Conservation (phyloP, 2,329 filamentous ascomycete genomes). For the Pseudocercospora eumusae region DNA sequence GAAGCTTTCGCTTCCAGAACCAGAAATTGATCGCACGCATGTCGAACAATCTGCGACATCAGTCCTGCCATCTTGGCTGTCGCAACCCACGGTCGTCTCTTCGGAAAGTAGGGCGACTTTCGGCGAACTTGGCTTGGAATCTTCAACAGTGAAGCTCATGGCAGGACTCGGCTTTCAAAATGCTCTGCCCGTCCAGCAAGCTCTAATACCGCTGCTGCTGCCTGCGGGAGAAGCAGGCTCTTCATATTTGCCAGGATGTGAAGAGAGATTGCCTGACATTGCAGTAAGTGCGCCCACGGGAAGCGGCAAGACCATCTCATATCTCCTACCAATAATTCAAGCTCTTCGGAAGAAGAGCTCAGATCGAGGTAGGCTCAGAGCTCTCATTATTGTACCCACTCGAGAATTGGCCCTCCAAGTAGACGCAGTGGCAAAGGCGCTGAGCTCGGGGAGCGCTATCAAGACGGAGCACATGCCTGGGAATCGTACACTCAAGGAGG, state of each 20-base stretch:
- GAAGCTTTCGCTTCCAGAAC: slow-evolving; percentile 56
- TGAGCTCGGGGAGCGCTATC: slow-evolving; percentile 68
- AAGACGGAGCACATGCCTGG: slow-evolving; percentile 82
- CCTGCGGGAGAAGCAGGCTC: slow-evolving; percentile 50
- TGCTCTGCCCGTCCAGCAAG: slow-evolving; percentile 78
- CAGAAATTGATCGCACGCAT: slow-evolving; percentile 49
- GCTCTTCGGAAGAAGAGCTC: slow-evolving; percentile 62
- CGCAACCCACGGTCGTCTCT: slow-evolving; percentile 69
- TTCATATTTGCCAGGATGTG: slow-evolving; percentile 31
- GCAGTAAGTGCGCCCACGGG: slow-evolving; percentile 91
- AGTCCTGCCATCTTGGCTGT: slow-evolving; percentile 78
- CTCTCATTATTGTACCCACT: slow-evolving; percentile 84
- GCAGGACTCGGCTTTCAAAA: slow-evolving; percentile 67
- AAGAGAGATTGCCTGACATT: slow-evolving; percentile 61
- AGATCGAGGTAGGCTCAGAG: slow-evolving; percentile 69
- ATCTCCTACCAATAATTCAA: slow-evolving; percentile 81
- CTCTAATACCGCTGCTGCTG: slow-evolving; percentile 76
- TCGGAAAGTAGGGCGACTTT: slow-evolving; percentile 64
- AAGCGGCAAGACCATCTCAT: slow-evolving; percentile 92
- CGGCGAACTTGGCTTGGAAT: slow-evolving; percentile 61
- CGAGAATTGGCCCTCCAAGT: slow-evolving; percentile 75
- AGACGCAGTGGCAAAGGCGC: slow-evolving; percentile 71
- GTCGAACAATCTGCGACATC: slow-evolving; percentile 67
- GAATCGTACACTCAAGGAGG: slow-evolving; percentile 69
- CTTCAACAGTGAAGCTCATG: slow-evolving; percentile 63